These are phyloP conservation scores for Fusarium foetens DNA, from an alignment of 2,329 filamentous ascomycete species.

Conservation along the genomic window DNA sequence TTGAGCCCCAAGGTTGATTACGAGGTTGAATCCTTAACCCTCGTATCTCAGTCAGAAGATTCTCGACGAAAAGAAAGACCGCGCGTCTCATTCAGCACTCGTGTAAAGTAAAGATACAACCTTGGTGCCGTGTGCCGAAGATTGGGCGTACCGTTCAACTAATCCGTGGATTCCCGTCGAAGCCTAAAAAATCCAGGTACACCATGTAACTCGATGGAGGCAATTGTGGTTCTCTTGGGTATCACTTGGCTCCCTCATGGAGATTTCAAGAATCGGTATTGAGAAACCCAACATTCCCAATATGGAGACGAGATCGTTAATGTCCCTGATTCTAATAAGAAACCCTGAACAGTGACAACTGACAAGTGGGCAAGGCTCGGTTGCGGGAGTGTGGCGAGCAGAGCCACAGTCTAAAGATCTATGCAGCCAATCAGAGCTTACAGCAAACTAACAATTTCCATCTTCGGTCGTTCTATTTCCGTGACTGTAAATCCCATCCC, in stretches of 20 bases:
- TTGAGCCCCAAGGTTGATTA: slow-evolving; percentile 1
- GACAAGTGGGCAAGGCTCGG: slow-evolving; percentile 31
- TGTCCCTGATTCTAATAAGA: slow-evolving; percentile 7
- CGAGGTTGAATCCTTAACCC: not conserved
- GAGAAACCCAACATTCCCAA: slow-evolving; percentile 8
- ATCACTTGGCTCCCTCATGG: slow-evolving; percentile 34
- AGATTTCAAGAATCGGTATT: slow-evolving; percentile 5
- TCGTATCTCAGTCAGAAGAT: slow-evolving; percentile 2
- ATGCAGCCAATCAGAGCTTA: slow-evolving; percentile 17
- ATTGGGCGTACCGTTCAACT: not conserved
- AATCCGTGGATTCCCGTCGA: slow-evolving; percentile 7
- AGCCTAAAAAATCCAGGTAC: slow-evolving; percentile 8
- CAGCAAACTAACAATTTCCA: not conserved
- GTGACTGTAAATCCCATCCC: slow-evolving; percentile 24
- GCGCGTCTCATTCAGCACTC: slow-evolving; percentile 1
- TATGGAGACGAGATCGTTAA: slow-evolving; percentile 13
- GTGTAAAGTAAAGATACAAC: slow-evolving; percentile 6
- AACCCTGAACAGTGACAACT: slow-evolving; percentile 8
- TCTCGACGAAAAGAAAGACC: slow-evolving; percentile 1
- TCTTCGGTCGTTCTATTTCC: slow-evolving; percentile 25
- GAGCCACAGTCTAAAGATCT: slow-evolving; percentile 34
- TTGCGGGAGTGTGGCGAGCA: slow-evolving; percentile 37
- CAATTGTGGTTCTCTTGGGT: slow-evolving; percentile 16
- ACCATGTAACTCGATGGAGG: slow-evolving; percentile 15
- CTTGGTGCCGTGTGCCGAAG: slow-evolving; percentile 17